phyloP scores from a whole-genome alignment of 164 flowering plant genomes.

The Taxillus chinensis region DNA sequence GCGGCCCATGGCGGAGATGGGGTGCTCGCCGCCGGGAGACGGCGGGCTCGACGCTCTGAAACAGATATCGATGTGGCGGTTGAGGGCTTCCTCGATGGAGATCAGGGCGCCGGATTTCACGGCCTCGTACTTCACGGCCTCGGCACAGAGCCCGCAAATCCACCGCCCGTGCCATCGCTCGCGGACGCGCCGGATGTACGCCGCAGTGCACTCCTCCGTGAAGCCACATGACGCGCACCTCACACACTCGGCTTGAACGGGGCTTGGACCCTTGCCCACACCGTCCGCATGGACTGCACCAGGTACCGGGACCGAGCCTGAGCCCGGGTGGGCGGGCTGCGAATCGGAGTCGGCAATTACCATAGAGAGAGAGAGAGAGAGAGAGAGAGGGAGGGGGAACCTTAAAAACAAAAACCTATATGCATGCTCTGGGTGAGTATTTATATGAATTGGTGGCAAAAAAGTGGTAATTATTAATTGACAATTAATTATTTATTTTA shows the following conservation, averaged over 20 bases:
- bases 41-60: constrained; percentile 16
- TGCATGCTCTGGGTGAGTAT: too few relatives aligned
- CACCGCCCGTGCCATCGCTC: constrained; percentile 27
- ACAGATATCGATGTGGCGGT: constrained; percentile 30
- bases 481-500: too few relatives aligned
- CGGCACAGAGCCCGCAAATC: constrained; percentile 13
- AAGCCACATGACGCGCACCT: constrained; percentile 36
- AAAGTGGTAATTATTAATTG: too few relatives aligned
- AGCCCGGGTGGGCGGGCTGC: constrained; percentile 10
- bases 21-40: constrained; percentile 16
- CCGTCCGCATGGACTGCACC: constrained; percentile 57
- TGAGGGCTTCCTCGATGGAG: constrained; percentile 29
- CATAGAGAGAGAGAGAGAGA: too few relatives aligned
- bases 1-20: constrained; percentile 24
- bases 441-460: too few relatives aligned
- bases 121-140: constrained; percentile 35
- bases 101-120: constrained; percentile 19
- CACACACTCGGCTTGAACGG: constrained; percentile 29
- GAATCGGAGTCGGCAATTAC: too few relatives aligned
- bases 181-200: constrained; percentile 24
- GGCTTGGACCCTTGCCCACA: constrained; percentile 49
- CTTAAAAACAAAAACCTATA: too few relatives aligned
- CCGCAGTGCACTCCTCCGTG: constrained; percentile 40
- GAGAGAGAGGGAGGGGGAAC: too few relatives aligned
- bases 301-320: constrained; percentile 33